These are phyloP conservation scores for Alternaria dauci DNA, from an alignment of 2,329 filamentous ascomycete species.

Conservation along the genomic window DNA sequence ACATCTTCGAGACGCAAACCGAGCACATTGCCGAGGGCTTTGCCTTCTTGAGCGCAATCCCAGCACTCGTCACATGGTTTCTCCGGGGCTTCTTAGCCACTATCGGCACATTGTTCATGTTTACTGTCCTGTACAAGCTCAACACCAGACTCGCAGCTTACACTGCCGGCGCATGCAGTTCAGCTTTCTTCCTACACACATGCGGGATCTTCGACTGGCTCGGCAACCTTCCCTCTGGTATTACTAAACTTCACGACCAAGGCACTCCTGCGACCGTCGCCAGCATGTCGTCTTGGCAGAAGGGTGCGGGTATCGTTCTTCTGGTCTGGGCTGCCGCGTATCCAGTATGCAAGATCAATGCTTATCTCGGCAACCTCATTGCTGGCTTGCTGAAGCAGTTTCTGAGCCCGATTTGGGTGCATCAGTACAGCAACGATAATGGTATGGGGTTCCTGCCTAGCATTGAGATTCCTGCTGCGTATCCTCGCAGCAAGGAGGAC, in stretches of 20 bases:
- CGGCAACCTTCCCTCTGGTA: background rate
- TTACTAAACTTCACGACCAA: background rate
- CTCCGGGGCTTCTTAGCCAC: conserved; percentile 16
- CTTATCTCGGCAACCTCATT: conserved; percentile 17
- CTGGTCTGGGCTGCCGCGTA: conserved; percentile 30
- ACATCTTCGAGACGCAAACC: conserved; percentile 28
- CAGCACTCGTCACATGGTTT: conserved; percentile 18
- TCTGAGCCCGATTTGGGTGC: conserved; percentile 21
- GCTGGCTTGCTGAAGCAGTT: conserved; percentile 6
- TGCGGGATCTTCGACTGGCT: conserved; percentile 27
- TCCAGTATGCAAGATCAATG: conserved; percentile 27
- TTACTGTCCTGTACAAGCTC: conserved; percentile 25
- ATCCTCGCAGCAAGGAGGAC: background rate
- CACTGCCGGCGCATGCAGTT: conserved; percentile 26
- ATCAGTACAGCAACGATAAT: conserved; percentile 25
- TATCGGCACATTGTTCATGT: conserved; percentile 18
- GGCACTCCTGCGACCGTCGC: background rate
- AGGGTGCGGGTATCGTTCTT: conserved; percentile 20
- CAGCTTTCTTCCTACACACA: conserved; percentile 25
- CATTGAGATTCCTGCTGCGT: conserved; percentile 26
- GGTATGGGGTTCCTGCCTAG: conserved; percentile 22
- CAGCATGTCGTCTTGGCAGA: conserved; percentile 25
- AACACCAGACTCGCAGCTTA: conserved; percentile 28
- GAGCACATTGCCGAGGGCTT: conserved; percentile 34
- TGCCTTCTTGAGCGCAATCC: conserved; percentile 32